These are phyloP conservation scores for Sarocladium strictum DNA, from an alignment of 2,329 filamentous ascomycete species.

Conservation along the genomic window DNA sequence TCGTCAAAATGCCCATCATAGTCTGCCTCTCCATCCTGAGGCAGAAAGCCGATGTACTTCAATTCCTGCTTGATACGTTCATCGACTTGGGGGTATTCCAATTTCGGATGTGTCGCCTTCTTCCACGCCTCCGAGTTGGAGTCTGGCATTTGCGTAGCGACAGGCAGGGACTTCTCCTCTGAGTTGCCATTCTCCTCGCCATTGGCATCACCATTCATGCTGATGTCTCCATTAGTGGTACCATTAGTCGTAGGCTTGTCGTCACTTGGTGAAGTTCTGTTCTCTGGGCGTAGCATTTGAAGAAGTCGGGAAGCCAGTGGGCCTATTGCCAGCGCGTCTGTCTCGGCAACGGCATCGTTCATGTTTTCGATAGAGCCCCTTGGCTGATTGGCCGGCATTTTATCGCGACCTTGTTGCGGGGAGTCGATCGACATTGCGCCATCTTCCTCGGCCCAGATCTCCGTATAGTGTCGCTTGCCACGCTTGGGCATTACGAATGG, in stretches of 20 bases:
- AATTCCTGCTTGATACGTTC: slow-evolving; percentile 89
- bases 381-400: slow-evolving; percentile 71
- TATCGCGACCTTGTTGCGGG: slow-evolving; percentile 54
- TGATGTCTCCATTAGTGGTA: slow-evolving; percentile 46
- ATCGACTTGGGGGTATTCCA: slow-evolving; percentile 83
- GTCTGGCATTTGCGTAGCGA: slow-evolving; percentile 76
- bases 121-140: slow-evolving; percentile 73
- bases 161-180: slow-evolving; percentile 43
- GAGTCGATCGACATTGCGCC: slow-evolving; percentile 69
- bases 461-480: slow-evolving; percentile 78
- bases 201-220: slow-evolving; percentile 43
- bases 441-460: slow-evolving; percentile 93
- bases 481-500: slow-evolving; percentile 84
- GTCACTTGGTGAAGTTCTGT: slow-evolving; percentile 48
- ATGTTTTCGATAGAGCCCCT: slow-evolving; percentile 82
- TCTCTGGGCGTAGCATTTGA: slow-evolving; percentile 73
- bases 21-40: slow-evolving; percentile 61
- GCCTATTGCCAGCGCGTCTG: slow-evolving; percentile 81
- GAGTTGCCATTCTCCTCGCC: slow-evolving; percentile 27
- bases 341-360: slow-evolving; percentile 79
- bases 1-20: slow-evolving; percentile 91
- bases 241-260: slow-evolving; percentile 51
- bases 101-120: slow-evolving; percentile 64
- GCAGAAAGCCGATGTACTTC: slow-evolving; percentile 81
- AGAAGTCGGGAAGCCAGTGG: slow-evolving; percentile 80